These are phyloP conservation scores for Pichia nakasei DNA, from an alignment of 805 yeast genomes.

Conservation along the genomic window DNA sequence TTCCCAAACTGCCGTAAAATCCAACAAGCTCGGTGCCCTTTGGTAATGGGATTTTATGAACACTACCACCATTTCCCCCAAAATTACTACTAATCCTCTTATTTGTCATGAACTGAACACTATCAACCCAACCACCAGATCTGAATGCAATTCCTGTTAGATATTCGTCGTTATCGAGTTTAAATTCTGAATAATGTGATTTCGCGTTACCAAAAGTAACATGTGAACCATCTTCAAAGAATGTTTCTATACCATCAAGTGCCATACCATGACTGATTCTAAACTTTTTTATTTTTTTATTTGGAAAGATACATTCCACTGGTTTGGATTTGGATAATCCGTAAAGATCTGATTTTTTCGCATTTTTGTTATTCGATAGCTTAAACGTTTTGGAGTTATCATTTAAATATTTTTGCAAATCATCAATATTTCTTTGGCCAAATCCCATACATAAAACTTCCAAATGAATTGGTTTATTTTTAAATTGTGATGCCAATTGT, in stretches of 20 bases:
- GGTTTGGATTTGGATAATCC: constrained; percentile 19
- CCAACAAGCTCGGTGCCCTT: constrained; percentile 55
- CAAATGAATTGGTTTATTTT: constrained; percentile 35
- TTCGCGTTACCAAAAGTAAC: constrained; percentile 45
- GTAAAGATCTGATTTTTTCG: constrained; percentile 16
- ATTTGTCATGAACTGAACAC: constrained; percentile 60
- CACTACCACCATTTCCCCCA: constrained; percentile 65
- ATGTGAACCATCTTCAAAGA: constrained; percentile 21
- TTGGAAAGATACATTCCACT: constrained; percentile 12
- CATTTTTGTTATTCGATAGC: constrained; percentile 11
- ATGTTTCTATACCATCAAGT: constrained; percentile 70
- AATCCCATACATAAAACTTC: constrained; percentile 54
- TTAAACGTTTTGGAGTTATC: constrained; percentile 15
- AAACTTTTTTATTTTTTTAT: constrained; percentile 33
- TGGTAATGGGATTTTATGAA: constrained; percentile 56
- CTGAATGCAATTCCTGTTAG: constrained; percentile 55
- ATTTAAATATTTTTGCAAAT: constrained; percentile 33
- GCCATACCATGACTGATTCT: constrained; percentile 70
- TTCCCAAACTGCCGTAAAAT: constrained; percentile 55
- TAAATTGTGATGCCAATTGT: constrained; percentile 27
- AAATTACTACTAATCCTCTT: constrained; percentile 47
- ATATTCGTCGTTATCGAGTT: constrained; percentile 47
- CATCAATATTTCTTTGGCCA: constrained; percentile 42
- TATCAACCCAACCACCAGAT: constrained; percentile 88
- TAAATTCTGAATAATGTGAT: constrained; percentile 44